Base-by-base conservation (phyloP, 2,329 filamentous ascomycete genomes). In the Beauveria sp. region DNA sequence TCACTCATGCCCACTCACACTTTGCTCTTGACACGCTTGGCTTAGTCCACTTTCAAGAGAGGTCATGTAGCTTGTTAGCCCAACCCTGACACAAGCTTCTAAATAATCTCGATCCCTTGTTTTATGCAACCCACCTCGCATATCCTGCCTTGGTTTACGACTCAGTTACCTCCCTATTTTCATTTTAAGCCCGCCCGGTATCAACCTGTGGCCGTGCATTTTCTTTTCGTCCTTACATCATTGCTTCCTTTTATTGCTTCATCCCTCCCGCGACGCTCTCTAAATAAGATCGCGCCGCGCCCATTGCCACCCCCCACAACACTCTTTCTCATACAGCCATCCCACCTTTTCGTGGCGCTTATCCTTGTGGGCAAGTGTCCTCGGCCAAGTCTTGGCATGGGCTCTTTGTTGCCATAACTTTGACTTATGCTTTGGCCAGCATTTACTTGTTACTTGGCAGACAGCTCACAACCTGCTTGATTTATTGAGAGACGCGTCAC, bases 71-170 rank as follows among this genome's bases (percentile, higher is more conserved):
- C 30, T n/a, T 43, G n/a, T n/a, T n/a, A 43, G 40, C 8, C 37
- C 47, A 26, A 37, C 46, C 48, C 56, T 34, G 56, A 43, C 43
- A 40, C 56, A 59, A 59, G 56, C 37, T 53, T 52, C 44, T 43
- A 24, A 14, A 46, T 48, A 59, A 59, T 59, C 55, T 59, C 55
- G 55, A 59, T 59, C 37, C 20, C 43, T 26, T 50, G 7, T 28
- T 48, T 50, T 16, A 58, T 58, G 44, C 55, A 43, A 37, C 46
- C 48, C 48, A 22, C 47, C 14, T 40, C 4, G 24, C 56, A 30
- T 28, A 4, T 34, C 10, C 55, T 52, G 47, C 46, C 37, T 51
- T 51, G 55, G 18, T 44, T 44, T 41, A 46, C 55, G 34, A 43
- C 55, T 44, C 14, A 48, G 5, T 37, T 18, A 2, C 22, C 18